Base-by-base conservation (phyloP, 2,329 filamentous ascomycete species). In the Talaromyces islandicus region DNA sequence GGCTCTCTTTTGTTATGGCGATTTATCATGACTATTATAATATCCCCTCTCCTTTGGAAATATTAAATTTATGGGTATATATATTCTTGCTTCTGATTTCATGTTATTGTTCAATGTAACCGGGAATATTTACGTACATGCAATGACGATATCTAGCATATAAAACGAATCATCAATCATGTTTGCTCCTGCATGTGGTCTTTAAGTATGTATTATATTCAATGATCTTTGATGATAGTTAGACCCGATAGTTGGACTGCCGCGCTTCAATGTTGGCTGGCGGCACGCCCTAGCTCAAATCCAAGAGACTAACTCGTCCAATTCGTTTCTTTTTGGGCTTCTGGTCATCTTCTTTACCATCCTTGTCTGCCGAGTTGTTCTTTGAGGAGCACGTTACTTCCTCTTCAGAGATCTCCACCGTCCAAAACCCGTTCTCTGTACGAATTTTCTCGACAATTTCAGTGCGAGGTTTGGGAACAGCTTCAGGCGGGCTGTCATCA, bases 281-380 rank as follows among this genome's bases (percentile, higher is more conserved):
- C n/a, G 38, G 38, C 38, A 41, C 38, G 12, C 5, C 38, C n/a
- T 46, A 63, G 35, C 48, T 68, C 63, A 74, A 61, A 60, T 74
- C 72, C 53, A 75, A 17, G 32, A 74, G 66, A 64, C 72, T 74
- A 19, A 73, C 71, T 32, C 72, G 71, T 25, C 68, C 54, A 25
- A 73, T 61, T 12, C 69, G 63, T 60, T 74, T 73, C 61, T 69
- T 68, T 66, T 29, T 60, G 51, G 50, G 62, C 41, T 54, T 58
- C 51, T 56, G 30, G 52, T 57, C 17, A 12, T 60, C 50, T 19
- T 46, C 48, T 56, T 61, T 58, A 38, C 58, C 41, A 57, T 53
- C 48, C 30, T 60, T 54, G 30, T 54, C 57, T 24, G 60, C 19
- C 43, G 60, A 21, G 48, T 62, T 32, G 10, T 24, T 25, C n/a